Evolutionary conservation across 2,329 filamentous ascomycete species (phyloP).

Genomic region (Penicillium sp.): DNA sequence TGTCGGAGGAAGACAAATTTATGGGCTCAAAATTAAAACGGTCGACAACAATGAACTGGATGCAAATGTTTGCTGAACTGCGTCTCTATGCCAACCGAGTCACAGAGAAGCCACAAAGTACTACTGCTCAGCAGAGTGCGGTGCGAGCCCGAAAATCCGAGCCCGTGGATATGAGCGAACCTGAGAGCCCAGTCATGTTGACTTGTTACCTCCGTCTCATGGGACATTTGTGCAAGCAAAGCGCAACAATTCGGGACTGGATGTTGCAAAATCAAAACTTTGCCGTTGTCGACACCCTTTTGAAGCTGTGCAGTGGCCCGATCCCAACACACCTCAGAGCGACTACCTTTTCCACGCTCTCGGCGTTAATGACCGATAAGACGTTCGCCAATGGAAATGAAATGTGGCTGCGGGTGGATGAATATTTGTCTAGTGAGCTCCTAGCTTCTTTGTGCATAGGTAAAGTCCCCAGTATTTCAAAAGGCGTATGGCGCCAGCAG

Average conservation of each 20-base stretch:
- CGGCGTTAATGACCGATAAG: conserved; percentile 75
- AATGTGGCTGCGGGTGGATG: conserved; percentile 80
- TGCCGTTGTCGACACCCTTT: conserved; percentile 70
- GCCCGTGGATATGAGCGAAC: conserved; percentile 74
- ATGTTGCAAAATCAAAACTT: conserved; percentile 68
- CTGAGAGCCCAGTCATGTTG: conserved; percentile 94
- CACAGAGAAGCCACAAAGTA: conserved; percentile 64
- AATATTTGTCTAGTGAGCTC: conserved; percentile 67
- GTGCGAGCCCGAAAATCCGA: conserved; percentile 63
- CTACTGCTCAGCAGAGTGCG: conserved; percentile 50
- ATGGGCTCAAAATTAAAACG: conserved; percentile 76
- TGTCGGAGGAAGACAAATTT: conserved; percentile 79
- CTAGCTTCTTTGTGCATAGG: conserved; percentile 46
- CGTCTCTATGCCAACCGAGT: conserved; percentile 79
- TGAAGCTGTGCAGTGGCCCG: conserved; percentile 74
- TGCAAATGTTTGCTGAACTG: conserved; percentile 87
- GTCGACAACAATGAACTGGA: conserved; percentile 84
- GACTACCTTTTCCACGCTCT: conserved; percentile 77
- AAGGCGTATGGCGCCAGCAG: conserved; percentile 50
- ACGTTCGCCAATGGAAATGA: conserved; percentile 64
- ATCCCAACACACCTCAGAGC: conserved; percentile 77
- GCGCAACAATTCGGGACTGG: conserved; percentile 69
- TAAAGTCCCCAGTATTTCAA: conserved; percentile 45
- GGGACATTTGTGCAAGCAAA: conserved; percentile 76
- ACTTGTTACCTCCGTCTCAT: conserved; percentile 90